Percentiles rank a stretch among this genome's conserved stretches.
Conservation (phyloP, 257 asterid genomes). For the Solanum paucissectum region DNA sequence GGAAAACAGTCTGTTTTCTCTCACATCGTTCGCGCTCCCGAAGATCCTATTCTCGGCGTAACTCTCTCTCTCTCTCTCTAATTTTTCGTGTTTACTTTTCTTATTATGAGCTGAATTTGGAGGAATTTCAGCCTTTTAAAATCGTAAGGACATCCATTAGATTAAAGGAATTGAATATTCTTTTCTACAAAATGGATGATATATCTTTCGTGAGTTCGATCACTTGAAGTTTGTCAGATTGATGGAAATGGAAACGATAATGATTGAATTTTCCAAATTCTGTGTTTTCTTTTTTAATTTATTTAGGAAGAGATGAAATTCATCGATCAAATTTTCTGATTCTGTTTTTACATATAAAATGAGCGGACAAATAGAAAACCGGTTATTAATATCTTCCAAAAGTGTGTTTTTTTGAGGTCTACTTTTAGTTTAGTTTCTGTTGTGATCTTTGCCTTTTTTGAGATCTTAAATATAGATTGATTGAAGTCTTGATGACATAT, state of each 20-base stretch:
- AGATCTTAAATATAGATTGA: neutral
- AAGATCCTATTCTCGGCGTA: slow-evolving; percentile 98
- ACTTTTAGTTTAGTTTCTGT: neutral
- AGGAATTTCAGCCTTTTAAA: neutral
- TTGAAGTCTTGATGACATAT: neutral
- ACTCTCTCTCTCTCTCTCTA: neutral
- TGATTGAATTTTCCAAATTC: neutral
- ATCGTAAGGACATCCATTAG: neutral
- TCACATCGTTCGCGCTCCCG: slow-evolving; percentile 76
- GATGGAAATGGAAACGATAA: neutral
- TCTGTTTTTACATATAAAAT: neutral
- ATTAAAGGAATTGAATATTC: neutral
- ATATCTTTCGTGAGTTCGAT: neutral
- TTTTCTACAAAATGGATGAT: neutral
- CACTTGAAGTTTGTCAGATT: neutral
- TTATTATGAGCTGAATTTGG: neutral
- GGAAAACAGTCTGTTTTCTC: slow-evolving; percentile 42
- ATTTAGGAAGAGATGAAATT: neutral
- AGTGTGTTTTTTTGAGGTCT: neutral
- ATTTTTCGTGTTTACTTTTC: neutral
- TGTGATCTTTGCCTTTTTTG: neutral
- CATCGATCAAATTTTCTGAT: neutral
- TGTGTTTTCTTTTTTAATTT: neutral
- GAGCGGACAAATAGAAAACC: neutral
- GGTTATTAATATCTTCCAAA: neutral